A percentile compares a stretch with the other conserved stretches of the same genome.
Evolutionary conservation across 108 stramenopile species (phyloP).

Genomic region (Nannochloropsis granulata): DNA sequence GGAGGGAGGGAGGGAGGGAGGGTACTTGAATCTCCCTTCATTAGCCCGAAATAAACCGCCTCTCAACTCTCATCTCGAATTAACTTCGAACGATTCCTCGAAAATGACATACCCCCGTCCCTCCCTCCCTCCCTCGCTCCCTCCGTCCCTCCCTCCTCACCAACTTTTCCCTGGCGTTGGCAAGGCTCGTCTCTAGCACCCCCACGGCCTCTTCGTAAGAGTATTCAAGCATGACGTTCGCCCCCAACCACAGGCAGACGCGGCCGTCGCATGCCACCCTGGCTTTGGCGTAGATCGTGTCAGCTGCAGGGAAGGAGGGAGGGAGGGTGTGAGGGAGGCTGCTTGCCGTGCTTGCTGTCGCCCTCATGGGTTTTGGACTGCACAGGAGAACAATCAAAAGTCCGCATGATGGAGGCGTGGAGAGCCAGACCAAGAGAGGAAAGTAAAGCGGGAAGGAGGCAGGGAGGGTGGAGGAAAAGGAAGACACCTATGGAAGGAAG

Average conservation of each 20-base stretch:
- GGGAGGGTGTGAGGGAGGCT: neutral
- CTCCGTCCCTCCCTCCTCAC: constrained; percentile 13
- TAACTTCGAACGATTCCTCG: too few species aligned
- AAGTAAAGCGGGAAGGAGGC: too few species aligned
- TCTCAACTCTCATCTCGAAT: too few species aligned
- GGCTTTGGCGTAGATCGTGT: constrained; percentile 86
- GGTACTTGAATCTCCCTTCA: neutral
- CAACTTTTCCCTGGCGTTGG: constrained; percentile 34
- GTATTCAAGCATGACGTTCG: constrained; percentile 97
- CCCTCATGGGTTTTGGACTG: too few species aligned
- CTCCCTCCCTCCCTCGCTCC: too few species aligned
- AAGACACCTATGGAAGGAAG: neutral
- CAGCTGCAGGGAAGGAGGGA: constrained; percentile 38
- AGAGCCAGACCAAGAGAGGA: too few species aligned
- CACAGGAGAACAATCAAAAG: too few species aligned
- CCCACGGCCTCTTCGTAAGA: constrained; percentile 85
- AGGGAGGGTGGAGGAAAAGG: neutral
- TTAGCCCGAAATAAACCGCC: too few species aligned
- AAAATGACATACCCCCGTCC: too few species aligned
- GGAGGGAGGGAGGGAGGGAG: neutral
- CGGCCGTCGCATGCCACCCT: constrained; percentile 56
- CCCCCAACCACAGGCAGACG: constrained; percentile 96
- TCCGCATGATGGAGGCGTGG: too few species aligned
- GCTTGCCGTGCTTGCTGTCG: too few species aligned
- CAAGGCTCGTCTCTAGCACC: constrained; percentile 24